Evolutionary conservation across 2,329 filamentous ascomycete genomes (phyloP), one percentile per base, ranked within the genome.

Genomic region (Neodidymelliopsis sp.): DNA sequence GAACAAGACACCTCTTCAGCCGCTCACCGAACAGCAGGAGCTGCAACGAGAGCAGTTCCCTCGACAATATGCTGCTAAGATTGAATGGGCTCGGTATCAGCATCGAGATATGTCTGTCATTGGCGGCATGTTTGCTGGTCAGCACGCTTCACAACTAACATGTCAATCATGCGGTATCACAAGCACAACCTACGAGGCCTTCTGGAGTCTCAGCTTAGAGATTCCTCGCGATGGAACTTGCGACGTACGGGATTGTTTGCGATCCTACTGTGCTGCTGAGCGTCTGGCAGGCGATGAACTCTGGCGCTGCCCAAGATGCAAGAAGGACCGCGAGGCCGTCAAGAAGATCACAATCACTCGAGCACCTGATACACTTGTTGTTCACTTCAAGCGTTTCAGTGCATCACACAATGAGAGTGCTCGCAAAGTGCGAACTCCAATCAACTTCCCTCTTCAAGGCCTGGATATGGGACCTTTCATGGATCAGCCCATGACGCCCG

Each of bases 251-350:
- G 82, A 88, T 45, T 90, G 89, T 57, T 79, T 94, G 4, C 78
- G 79, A n/a, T 82, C 84, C 49, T 89, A 90, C 69, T 87, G 84
- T 57, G 77, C 83, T 20, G 82, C 86, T 53, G 89, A 91, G 65
- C 78, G 81, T 49, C 74, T 93, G 16, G 81, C 82, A 18, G 85
- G 84, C 23, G 88, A 88, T 48, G 84, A 86, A 49, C 77, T 82
- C 4, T 88, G 85, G 85, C 82, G 83, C 51, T 96, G 91, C 71
- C 87, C 90, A 38, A 79, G 83, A 40, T 96, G 91, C 77, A 86
- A 87, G 55, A 80, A 79, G 49, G 82, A 83, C 43, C 82, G 86
- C 16, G 82, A 84, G 53, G 88, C 84, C 4, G 84, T 82, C 23
- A 90, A 90, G 64, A 84, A 85, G 54, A 84, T 88, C 49, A 87